Base-by-base conservation (phyloP, 192 early-diverging fungal genomes). In the Gryganskiella cystojenkinii region DNA sequence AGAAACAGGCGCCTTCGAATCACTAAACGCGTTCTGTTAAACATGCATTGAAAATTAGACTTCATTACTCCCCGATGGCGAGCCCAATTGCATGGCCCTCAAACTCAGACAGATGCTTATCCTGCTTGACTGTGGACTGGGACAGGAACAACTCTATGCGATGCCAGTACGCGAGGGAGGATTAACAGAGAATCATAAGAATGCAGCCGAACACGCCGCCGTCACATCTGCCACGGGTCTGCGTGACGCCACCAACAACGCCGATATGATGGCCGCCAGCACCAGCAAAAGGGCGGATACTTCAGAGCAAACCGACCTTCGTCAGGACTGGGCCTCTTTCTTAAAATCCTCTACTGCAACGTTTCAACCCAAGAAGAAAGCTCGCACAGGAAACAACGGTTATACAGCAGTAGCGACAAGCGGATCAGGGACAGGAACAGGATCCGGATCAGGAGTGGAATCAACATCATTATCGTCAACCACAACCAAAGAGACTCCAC, bases 101-200 rank as follows among this genome's bases (percentile, higher is more conserved):
- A 83, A 83, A 51, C 58, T 83, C 10, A 64, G 66, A 19, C 82
- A 83, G 33, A 80, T 83, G 78, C 57, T 80, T 22, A 68, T 83
- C 58, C 50, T 83, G 31, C 64, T 83, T 15, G 82, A 83, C 68
- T 83, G 78, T 58, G 82, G 82, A 11, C 66, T 83, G 7, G 76
- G 74, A 13, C 66, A 68, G 30, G 65, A 68, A 42, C 74, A 78
- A n/a, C 55, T 78, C 37, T 78, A 78, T 46, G 54, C 65, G 4
- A 78, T 78, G 74, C 74, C 74, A 35, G 74, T 78, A 3, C 54
- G 74, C 5, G 66, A 69, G 27, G 74, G 74, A 7, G 74, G 65
- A 4, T 34, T 68, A 2, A 53, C 35, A 3, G 74, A 78, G 20
- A 46, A 64, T n/a, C 34, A 56, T n/a, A 67, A 49, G 30, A 67